These are phyloP conservation scores for Paramecium caudatum DNA, from an alignment of 73 alveolate species.

Conservation along the genomic window DNA sequence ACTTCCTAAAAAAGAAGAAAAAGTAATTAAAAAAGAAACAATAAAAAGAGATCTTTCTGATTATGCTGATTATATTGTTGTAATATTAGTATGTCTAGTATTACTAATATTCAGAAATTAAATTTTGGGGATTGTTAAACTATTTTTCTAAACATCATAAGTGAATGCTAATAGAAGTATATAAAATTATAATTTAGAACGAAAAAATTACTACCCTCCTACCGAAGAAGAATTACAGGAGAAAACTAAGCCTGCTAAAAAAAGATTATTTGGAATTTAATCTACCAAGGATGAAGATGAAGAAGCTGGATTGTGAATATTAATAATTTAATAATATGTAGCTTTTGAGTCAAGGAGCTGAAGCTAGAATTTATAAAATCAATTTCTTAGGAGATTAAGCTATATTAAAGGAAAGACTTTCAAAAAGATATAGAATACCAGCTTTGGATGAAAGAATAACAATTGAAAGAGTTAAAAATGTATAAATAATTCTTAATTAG, in stretches of 20 bases:
- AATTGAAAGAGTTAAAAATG: conserved; percentile 85
- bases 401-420: conserved; percentile 92
- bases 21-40: not conserved
- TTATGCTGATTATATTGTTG: conserved; percentile 1
- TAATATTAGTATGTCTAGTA: not conserved
- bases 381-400: conserved; percentile 88
- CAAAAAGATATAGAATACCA: conserved; percentile 86
- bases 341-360: conserved; percentile 90
- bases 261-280: conserved; percentile 19
- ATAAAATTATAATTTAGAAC: not conserved
- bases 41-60: not conserved
- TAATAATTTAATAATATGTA: not conserved
- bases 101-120: not conserved
- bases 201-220: conserved; percentile 53
- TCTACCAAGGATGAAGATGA: conserved; percentile 65
- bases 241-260: not conserved
- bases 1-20: not conserved
- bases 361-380: conserved; percentile 86
- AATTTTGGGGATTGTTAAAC: not conserved
- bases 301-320: conserved; percentile 73
- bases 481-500: conserved; percentile 66
- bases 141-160: not conserved
- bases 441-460: conserved; percentile 90
- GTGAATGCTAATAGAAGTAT: conserved; percentile 1
- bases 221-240: conserved; percentile 57